Evolutionary conservation across 495 filamentous ascomycete species (phyloP).

Genomic region (Paragyromitra xinjiangensis): DNA sequence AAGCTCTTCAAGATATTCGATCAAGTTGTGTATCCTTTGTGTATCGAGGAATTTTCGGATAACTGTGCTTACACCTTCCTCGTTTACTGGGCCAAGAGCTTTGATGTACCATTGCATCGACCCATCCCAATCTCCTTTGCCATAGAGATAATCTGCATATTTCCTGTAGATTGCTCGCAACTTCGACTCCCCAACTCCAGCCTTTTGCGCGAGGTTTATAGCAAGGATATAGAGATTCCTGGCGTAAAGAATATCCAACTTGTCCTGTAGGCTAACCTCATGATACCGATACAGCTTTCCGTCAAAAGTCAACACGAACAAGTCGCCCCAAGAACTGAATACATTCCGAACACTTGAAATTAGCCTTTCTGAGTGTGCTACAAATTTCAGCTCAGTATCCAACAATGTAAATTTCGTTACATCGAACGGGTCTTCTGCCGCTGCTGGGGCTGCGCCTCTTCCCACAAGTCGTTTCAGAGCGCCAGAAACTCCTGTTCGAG

Average conservation of each 20-base stretch:
- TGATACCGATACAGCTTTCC: constrained; percentile 91
- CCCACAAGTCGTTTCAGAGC: constrained; percentile 65
- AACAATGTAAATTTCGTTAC: constrained; percentile 86
- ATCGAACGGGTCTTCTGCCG: constrained; percentile 77
- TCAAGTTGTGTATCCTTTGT: constrained; percentile 94
- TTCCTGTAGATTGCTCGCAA: constrained; percentile 91
- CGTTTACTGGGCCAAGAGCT: constrained; percentile 73
- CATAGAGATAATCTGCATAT: constrained; percentile 96
- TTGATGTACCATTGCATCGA: constrained; percentile 98
- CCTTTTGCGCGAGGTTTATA: constrained; percentile 92
- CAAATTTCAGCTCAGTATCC: constrained; percentile 87
- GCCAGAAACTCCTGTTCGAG: constrained; percentile 61
- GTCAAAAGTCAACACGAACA: constrained; percentile 86
- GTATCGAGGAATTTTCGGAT: constrained; percentile 73
- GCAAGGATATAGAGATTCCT: constrained; percentile 90
- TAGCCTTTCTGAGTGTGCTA: constrained; percentile 87
- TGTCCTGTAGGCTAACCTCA: constrained; percentile 88
- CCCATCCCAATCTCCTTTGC: constrained; percentile 91
- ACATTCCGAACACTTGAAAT: constrained; percentile 78
- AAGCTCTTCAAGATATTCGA: constrained; percentile 95
- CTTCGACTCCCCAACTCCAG: constrained; percentile 77
- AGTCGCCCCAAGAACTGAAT: constrained; percentile 88
- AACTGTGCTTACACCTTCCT: constrained; percentile 57
- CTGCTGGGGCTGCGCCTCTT: constrained; percentile 70
- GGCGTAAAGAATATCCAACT: constrained; percentile 92